phyloP scores from a whole-genome alignment of 192 early-diverging fungal genomes.

The Mortierella hygrophila region DNA sequence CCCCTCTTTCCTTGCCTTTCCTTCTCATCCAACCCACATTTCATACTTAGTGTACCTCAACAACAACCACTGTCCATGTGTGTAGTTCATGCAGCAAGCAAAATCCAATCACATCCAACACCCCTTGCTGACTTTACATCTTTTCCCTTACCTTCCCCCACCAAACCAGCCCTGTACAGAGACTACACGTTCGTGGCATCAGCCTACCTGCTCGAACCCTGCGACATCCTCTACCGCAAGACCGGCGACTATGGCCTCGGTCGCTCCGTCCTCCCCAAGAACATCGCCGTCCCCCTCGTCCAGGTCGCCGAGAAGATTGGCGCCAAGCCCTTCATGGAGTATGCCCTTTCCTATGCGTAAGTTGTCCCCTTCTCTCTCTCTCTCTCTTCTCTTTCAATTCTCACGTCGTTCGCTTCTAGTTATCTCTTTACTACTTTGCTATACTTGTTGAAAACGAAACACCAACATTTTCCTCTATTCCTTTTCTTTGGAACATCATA shows the following conservation, averaged over 20 bases:
- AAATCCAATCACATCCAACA: not conserved
- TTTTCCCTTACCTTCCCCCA: not conserved
- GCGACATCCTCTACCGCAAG: slow-evolving; percentile 81
- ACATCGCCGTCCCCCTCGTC: slow-evolving; percentile 83
- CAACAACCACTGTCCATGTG: not conserved
- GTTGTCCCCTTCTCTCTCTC: not conserved
- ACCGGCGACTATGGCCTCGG: slow-evolving; percentile 85
- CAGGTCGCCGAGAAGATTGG: slow-evolving; percentile 77
- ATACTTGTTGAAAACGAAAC: not conserved
- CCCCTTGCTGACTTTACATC: slow-evolving; percentile 6
- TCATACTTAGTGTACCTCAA: not conserved
- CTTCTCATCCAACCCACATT: not conserved
- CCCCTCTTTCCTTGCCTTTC: not conserved
- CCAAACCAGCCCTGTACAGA: slow-evolving; percentile 76
- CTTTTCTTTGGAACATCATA: not conserved
- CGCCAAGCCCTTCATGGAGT: slow-evolving; percentile 85
- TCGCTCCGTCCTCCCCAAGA: slow-evolving; percentile 77
- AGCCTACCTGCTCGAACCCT: slow-evolving; percentile 91
- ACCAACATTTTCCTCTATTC: not conserved
- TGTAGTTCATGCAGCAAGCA: not conserved
- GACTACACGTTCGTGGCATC: slow-evolving; percentile 92
- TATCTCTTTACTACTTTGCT: not conserved
- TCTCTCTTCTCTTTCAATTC: no score
- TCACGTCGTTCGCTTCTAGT: not conserved
- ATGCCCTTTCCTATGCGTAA: slow-evolving; percentile 76